Percentiles rank a stretch among this genome's conserved stretches.
Conservation (phyloP, 1,284 basidiomycete species). For the Moesziomyces sp. region DNA sequence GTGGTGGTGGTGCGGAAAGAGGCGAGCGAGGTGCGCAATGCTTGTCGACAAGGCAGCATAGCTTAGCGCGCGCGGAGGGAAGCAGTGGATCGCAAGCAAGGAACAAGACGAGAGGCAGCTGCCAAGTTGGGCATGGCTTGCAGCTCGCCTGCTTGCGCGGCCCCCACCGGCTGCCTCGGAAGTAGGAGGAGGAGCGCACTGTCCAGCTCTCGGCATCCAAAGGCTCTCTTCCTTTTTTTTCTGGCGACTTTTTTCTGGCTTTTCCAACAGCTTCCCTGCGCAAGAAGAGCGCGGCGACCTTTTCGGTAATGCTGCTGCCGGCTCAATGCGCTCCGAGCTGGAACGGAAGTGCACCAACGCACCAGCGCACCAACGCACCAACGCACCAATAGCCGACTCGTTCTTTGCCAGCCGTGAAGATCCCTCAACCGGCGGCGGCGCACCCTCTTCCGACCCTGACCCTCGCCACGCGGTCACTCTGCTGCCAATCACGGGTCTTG, state of each 20-base stretch:
- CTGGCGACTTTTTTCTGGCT: not conserved
- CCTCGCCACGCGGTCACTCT: not conserved
- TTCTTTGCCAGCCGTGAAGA: not conserved
- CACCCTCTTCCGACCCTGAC: constrained; percentile 7
- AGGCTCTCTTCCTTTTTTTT: constrained; percentile 4
- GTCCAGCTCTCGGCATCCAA: not conserved
- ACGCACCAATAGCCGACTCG: constrained; percentile 7
- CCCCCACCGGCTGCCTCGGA: too few species aligned
- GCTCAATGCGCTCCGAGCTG: constrained; percentile 24
- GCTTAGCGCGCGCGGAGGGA: constrained; percentile 8
- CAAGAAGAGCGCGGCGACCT: constrained; percentile 10
- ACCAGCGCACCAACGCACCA: not conserved
- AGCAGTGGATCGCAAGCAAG: constrained; percentile 1
- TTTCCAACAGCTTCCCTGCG: not conserved
- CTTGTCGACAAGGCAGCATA: constrained; percentile 42
- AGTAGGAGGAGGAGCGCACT: not conserved
- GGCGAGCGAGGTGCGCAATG: constrained; percentile 25
- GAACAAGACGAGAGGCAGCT: not conserved
- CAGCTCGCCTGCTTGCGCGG: not conserved
- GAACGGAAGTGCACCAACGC: too few species aligned
- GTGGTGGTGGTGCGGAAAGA: constrained; percentile 21
- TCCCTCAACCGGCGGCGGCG: constrained; percentile 11
- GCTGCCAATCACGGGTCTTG: not conserved
- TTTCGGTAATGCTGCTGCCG: constrained; percentile 27
- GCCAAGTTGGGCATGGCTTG: not conserved